Conservation (phyloP, 2,329 filamentous ascomycete genomes). For the Colletotrichum godetiae region DNA sequence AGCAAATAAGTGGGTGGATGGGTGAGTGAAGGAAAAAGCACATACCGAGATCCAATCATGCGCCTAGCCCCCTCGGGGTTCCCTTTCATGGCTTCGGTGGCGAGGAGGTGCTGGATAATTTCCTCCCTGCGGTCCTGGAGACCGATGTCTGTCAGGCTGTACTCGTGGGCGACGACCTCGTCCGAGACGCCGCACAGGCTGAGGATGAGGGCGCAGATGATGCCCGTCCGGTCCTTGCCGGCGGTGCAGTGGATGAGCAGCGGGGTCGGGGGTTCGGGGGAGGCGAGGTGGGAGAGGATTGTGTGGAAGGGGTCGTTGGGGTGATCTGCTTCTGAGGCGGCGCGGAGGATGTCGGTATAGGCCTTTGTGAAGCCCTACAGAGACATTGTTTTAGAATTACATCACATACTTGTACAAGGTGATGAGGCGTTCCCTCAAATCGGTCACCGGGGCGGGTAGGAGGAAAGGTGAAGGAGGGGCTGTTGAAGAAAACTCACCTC, state of each 20-base stretch:
- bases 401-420: no score
- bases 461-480: background rate
- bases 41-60: conserved; percentile 58
- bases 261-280: conserved; percentile 52
- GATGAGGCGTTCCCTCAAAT: no score
- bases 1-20: no score
- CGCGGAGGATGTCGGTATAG: conserved; percentile 70
- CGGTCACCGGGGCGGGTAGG: background rate
- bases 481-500: conserved; percentile 38
- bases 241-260: conserved; percentile 79
- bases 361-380: conserved; percentile 69
- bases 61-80: conserved; percentile 56
- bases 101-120: conserved; percentile 62
- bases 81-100: conserved; percentile 60
- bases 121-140: conserved; percentile 63
- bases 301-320: conserved; percentile 55
- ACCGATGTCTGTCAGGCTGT: conserved; percentile 73
- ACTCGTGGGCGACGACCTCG: conserved; percentile 73
- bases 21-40: background rate
- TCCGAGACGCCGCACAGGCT: conserved; percentile 71
- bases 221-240: conserved; percentile 82
- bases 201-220: conserved; percentile 75
- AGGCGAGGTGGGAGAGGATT: conserved; percentile 66
- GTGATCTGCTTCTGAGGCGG: conserved; percentile 52
- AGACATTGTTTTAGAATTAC: conserved; percentile 5